Evolutionary conservation across 176 grass and related monocot species (phyloP), one percentile per base, ranked within the genome.

Genomic region (Aegilops speltoides): DNA sequence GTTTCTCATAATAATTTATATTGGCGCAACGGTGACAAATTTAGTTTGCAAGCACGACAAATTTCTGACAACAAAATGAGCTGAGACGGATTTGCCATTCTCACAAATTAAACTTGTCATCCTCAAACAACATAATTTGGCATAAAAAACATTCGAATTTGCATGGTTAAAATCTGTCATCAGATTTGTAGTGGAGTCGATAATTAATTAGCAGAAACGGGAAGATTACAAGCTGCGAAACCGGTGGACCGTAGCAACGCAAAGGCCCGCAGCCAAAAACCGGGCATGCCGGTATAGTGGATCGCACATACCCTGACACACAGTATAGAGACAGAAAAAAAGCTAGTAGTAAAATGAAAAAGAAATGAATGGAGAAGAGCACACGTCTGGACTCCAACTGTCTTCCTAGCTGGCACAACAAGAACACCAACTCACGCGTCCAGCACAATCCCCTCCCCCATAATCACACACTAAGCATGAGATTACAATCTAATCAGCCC

Each of bases 391-490:
- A 69, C 77, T 62, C 65, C 77, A 70, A 71, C 89, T 40, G 56
- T 34, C 75, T 41, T 84, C 77, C 77, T 22, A 88, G 89, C 82
- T 88, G 86, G 89, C 86, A 81, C 85, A 88, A 81, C 81, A 76
- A 85, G 69, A 87, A 88, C 85, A 85, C 77, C 85, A 81, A 75
- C 89, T 91, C 86, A 88, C 86, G 86, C 86, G 54, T 75, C 82
- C 89, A 88, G 86, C 89, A 81, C 89, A 77, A 76, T 77, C 81
- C 68, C 68, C 81, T 36, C 34, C 22, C 74, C 72, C 71, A 40
- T 85, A 88, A 85, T 88, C 89, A 91, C 89, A 79, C 86, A 70
- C 64, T 41, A 85, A 91, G 86, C 82, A 82, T 91, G 86, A 45
- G 38, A 64, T 71, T 88, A 80, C 86, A 29, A 22, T 81, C 82